These are phyloP conservation scores for Luvunga scandens DNA, from an alignment of 345 rosid genomes.

Conservation along the genomic window DNA sequence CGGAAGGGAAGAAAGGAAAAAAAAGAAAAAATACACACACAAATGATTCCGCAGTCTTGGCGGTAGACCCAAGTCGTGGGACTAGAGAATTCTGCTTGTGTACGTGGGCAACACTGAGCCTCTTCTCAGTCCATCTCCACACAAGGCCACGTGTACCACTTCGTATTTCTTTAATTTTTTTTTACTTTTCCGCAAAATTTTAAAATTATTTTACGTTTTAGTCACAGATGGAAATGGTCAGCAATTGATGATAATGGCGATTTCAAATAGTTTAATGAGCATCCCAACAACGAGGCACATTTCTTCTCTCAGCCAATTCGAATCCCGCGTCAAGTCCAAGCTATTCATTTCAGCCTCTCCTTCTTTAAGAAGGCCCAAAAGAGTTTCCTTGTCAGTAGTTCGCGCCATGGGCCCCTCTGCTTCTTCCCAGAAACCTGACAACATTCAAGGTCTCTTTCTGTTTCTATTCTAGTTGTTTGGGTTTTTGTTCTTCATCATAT, in stretches of 20 bases:
- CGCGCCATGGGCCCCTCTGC: constrained; percentile 77
- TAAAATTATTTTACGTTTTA: neutral
- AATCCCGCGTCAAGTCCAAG: constrained; percentile 15
- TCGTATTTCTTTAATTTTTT: neutral
- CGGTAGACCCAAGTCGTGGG: too few species aligned
- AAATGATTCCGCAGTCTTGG: too few species aligned
- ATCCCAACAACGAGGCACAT: neutral
- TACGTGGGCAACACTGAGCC: constrained; percentile 3
- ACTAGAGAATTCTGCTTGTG: neutral
- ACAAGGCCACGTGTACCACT: neutral
- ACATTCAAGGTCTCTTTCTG: constrained; percentile 35
- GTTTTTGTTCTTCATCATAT: neutral
- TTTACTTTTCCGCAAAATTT: neutral
- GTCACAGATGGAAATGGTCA: neutral
- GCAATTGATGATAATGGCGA: constrained; percentile 20
- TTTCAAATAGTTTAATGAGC: constrained; percentile 9
- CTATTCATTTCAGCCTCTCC: neutral
- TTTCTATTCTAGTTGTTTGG: neutral
- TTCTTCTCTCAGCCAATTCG: constrained; percentile 17
- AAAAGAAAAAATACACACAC: too few species aligned
- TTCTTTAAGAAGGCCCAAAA: constrained; percentile 14
- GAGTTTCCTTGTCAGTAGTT: constrained; percentile 32
- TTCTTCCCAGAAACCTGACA: constrained; percentile 78
- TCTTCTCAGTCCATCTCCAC: neutral
- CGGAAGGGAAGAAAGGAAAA: too few species aligned